Evolutionary conservation across 257 asterid species (phyloP), one percentile per base, ranked within the genome.

Genomic region (Plantago elongata): DNA sequence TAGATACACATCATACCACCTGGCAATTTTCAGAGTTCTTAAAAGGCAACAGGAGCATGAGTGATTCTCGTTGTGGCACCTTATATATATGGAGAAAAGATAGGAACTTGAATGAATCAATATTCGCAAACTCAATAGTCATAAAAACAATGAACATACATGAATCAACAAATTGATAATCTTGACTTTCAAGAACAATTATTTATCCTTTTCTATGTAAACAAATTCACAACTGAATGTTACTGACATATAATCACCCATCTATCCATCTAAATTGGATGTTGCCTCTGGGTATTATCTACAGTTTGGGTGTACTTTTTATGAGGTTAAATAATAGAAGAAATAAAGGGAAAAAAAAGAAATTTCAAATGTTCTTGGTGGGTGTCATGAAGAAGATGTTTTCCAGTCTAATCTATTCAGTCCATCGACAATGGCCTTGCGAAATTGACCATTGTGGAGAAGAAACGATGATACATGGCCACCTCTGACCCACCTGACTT

Each of bases 391-490:
- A 52, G 74, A 64, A 44, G 81, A 64, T 62, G 84, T 86, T 78
- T 89, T 92, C 97, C 99, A 89, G 59, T 66, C 78, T 64, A 92
- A 60, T 66, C 99, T 77, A 66, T 83, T 55, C 8, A 92, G 90
- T 47, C 84, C 89, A 57, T 89, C 97, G 4, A 81, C 90, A 17
- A 92, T 89, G 62, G 99, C 99, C 77, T 61, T 77, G 49, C 99
- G 87, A 46, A 92, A 89, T 67, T 83, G 78, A 49, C 88, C 88
- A 4, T 75, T 82, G 68, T 92, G 98, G 63, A 92, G 84, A 62
- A 92, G 82, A 72, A 86, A 89, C 22, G 99, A 92, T 5, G 97
- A 89, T 0, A 92, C 95, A 14, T 92, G 99, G 18, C 99, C 99
- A 1, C 97, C 96, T 0, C 74, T 81, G 62, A 92, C 97, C 99